Percentiles rank a stretch among this genome's conserved stretches.
These are phyloP conservation scores for Mucor plumbeus DNA, from an alignment of 371 early-diverging fungal species.

Conservation along the genomic window DNA sequence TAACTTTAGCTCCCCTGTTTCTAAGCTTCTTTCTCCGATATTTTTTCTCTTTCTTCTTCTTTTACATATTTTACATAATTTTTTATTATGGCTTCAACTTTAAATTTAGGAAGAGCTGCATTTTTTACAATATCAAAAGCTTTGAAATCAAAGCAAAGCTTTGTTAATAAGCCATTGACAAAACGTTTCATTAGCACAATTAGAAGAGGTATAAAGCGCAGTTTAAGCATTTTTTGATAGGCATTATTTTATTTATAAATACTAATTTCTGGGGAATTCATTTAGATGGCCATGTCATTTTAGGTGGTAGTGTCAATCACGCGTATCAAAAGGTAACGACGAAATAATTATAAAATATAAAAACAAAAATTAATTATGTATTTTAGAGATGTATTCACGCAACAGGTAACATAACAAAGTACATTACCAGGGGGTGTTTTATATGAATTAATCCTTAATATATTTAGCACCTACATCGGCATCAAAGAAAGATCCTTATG, in stretches of 20 bases:
- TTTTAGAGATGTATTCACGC: conserved; percentile 31
- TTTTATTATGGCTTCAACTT: conserved; percentile 19
- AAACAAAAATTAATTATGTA: background rate
- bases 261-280: too few species aligned
- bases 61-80: background rate
- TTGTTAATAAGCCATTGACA: conserved; percentile 8
- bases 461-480: conserved; percentile 8
- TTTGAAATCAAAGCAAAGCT: conserved; percentile 6
- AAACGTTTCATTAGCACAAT: conserved; percentile 22
- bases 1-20: conserved; percentile 4
- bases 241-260: background rate
- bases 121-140: conserved; percentile 5
- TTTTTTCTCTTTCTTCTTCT: conserved; percentile 12
- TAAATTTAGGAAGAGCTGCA: conserved; percentile 12
- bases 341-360: background rate
- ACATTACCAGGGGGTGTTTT: background rate
- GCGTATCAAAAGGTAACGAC: conserved; percentile 18
- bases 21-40: conserved; percentile 9
- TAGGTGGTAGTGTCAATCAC: conserved; percentile 13
- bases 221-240: background rate
- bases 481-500: conserved; percentile 79
- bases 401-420: conserved; percentile 26
- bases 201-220: conserved; percentile 7
- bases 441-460: background rate
- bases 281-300: conserved; percentile 9